Evolutionary conservation across 495 filamentous ascomycete species (phyloP), one percentile per base, ranked within the genome.

Genomic region (Lasiosphaeria ovina): DNA sequence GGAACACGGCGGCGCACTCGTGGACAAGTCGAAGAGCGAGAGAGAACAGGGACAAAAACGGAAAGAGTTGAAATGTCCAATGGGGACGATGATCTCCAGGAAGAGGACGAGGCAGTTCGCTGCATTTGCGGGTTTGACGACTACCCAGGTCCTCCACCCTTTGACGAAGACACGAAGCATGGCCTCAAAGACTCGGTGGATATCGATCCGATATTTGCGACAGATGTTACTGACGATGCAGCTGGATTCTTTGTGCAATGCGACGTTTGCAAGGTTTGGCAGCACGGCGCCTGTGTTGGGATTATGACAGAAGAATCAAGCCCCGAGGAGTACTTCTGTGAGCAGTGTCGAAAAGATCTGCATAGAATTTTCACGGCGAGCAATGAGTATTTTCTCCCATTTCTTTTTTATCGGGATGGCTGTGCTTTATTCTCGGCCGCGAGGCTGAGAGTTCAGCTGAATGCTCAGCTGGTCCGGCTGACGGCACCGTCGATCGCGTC

Each of bases 241-340:
- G 93, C 94, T 42, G 92, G 93, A 14, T 88, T 98, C 73, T 99
- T 96, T 72, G 93, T 99, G 61, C 94, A 98, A 78, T 99, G 94
- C 83, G 94, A 99, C 74, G 79, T 85, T 52, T 99, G 94, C 77
- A 95, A 97, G 72, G 94, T 97, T 57, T 99, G 94, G 94, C 94
- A 99, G 69, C 94, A 99, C 68, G 95, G 94, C 69, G 92, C 91
- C 58, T 99, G 94, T 75, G 95, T 99, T 54, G 94, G 94, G 42
- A 97, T 99, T 64, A 92, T 92, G 81, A 91, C 96, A 62, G 91
- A 93, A 72, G 87, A 89, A 56, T 86, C 87, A 71, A 93, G 88
- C 69, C 95, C 93, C 36, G 93, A 98, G 50, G 91, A 97, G 76
- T 99, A 99, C 79, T 98, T 91, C 71, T 99, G 94, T 74, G 94